Conservation (phyloP, 1,139 yeast genomes). For the Insectozyma bohioensis region DNA sequence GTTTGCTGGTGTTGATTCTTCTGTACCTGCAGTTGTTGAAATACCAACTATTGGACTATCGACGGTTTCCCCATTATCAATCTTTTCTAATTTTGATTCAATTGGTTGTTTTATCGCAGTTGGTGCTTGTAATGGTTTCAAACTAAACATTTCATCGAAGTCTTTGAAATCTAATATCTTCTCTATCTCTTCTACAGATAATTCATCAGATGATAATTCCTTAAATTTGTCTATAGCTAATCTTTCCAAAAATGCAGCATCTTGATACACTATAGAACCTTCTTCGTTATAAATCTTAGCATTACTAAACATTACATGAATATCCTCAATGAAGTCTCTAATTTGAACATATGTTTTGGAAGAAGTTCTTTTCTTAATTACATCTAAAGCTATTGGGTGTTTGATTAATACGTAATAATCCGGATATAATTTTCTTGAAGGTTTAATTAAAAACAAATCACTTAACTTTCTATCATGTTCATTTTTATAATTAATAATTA, state of each 20-base stretch:
- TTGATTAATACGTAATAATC: slow-evolving; percentile 81
- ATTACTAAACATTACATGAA: slow-evolving; percentile 76
- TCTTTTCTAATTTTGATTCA: slow-evolving; percentile 20
- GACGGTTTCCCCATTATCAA: slow-evolving; percentile 23
- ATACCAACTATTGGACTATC: slow-evolving; percentile 21
- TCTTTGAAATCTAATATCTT: slow-evolving; percentile 44
- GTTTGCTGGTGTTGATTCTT: slow-evolving; percentile 19
- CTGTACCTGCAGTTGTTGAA: slow-evolving; percentile 16
- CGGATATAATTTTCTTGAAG: slow-evolving; percentile 74
- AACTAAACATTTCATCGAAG: slow-evolving; percentile 48
- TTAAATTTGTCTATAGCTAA: slow-evolving; percentile 37
- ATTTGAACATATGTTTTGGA: slow-evolving; percentile 51
- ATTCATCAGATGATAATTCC: slow-evolving; percentile 24
- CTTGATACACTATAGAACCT: slow-evolving; percentile 79
- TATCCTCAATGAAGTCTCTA: slow-evolving; percentile 66
- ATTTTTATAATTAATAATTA: slow-evolving; percentile 43
- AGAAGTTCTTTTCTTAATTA: slow-evolving; percentile 59
- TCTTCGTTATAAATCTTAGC: slow-evolving; percentile 89
- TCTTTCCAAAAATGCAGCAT: slow-evolving; percentile 67
- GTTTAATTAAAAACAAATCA: slow-evolving; percentile 65
- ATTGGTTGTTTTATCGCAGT: slow-evolving; percentile 27
- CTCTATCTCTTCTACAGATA: slow-evolving; percentile 27
- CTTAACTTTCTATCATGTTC: slow-evolving; percentile 46
- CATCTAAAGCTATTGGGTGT: slow-evolving; percentile 79
- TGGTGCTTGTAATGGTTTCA: slow-evolving; percentile 36